A percentile compares a stretch with the other conserved stretches of the same genome.
These are phyloP conservation scores for Talaromyces funiculosus DNA, from an alignment of 2,329 filamentous ascomycete species.

Conservation along the genomic window DNA sequence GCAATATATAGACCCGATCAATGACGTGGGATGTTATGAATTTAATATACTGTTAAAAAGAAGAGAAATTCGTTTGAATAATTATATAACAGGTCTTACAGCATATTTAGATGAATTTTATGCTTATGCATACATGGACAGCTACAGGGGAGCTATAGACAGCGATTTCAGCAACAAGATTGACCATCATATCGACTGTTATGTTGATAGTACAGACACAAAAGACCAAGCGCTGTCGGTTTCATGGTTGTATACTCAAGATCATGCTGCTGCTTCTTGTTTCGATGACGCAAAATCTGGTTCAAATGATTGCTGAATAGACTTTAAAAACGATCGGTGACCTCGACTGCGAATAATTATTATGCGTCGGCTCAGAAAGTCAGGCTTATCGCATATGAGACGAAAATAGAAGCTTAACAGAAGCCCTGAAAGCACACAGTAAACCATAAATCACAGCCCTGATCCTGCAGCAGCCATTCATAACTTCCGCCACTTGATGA, in stretches of 20 bases:
- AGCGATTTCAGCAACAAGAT: no score
- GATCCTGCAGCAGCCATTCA: neutral
- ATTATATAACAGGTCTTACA: neutral
- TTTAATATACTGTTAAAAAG: no score
- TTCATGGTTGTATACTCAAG: neutral
- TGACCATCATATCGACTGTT: no score
- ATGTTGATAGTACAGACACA: no score
- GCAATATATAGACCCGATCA: slow-evolving; percentile 62
- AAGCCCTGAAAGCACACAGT: neutral
- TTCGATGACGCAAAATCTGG: no score
- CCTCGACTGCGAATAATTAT: no score
- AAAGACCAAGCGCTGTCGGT: neutral
- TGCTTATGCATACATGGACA: neutral
- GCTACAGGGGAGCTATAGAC: no score
- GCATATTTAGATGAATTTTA: no score
- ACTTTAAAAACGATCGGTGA: neutral
- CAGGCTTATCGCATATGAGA: no score
- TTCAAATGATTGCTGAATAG: neutral
- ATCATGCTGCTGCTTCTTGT: neutral
- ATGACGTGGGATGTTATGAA: slow-evolving; percentile 18
- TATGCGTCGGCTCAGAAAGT: no score
- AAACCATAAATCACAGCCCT: neutral
- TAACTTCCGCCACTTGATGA: neutral
- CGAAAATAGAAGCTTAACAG: no score
- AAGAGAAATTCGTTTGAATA: neutral